Percentiles rank a stretch among this genome's conserved stretches.
Conservation (phyloP, 768 basidiomycete species). For the Daedaleopsis nitida region DNA sequence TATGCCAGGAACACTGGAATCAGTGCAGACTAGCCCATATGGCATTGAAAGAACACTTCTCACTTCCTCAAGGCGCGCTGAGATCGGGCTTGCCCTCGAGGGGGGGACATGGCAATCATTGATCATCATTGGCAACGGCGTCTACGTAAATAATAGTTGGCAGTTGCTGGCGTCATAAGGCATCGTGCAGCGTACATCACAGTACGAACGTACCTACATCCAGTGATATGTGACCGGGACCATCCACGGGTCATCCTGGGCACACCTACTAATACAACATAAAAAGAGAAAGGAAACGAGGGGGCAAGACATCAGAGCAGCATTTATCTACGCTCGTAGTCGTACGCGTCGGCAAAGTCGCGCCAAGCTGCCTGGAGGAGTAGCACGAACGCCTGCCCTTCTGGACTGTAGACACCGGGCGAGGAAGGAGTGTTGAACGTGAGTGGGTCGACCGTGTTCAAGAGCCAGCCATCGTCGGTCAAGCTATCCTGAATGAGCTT, state of each 20-base stretch:
- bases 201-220: background rate
- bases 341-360: conserved; percentile 15
- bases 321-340: background rate
- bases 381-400: conserved; percentile 62
- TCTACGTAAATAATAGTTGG: background rate
- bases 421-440: conserved; percentile 44
- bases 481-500: conserved; percentile 40
- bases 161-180: background rate
- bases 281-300: background rate
- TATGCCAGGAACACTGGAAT: too few relatives aligned
- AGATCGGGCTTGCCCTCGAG: background rate
- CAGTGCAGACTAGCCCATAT: too few relatives aligned
- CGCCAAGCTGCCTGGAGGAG: conserved; percentile 50
- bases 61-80: too few relatives aligned
- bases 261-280: background rate
- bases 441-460: conserved; percentile 50
- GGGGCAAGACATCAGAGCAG: background rate
- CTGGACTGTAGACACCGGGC: conserved; percentile 47
- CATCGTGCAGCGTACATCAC: background rate
- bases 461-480: conserved; percentile 45
- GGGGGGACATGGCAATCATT: background rate
- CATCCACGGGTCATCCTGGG: background rate
- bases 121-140: background rate
- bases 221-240: background rate
- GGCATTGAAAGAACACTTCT: too few relatives aligned